These are phyloP conservation scores for Cytospora chrysosperma DNA, from an alignment of 2,329 filamentous ascomycete genomes.

Conservation along the genomic window DNA sequence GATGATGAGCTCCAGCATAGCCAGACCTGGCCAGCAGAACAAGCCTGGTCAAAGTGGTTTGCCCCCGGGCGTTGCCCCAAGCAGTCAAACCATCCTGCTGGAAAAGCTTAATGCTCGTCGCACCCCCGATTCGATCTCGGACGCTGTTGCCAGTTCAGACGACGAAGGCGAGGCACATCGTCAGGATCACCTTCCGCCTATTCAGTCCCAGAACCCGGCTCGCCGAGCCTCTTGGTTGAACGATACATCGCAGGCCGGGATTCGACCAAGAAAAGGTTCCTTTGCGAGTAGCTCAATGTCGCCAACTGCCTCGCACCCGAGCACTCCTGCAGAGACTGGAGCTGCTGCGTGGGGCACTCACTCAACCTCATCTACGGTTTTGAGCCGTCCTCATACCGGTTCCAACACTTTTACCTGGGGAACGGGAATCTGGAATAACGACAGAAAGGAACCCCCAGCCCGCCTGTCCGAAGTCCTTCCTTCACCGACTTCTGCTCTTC, in stretches of 20 bases:
- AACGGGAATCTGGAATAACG: slow-evolving; percentile 79
- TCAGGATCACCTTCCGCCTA: slow-evolving; percentile 49
- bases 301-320: slow-evolving; percentile 76
- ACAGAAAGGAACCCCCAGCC: slow-evolving; percentile 75
- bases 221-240: slow-evolving; percentile 84
- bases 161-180: slow-evolving; percentile 76
- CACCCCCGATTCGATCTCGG: slow-evolving; percentile 76
- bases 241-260: slow-evolving; percentile 66
- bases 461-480: slow-evolving; percentile 72
- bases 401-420: slow-evolving; percentile 65
- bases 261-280: slow-evolving; percentile 71
- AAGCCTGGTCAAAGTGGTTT: slow-evolving; percentile 52
- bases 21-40: slow-evolving; percentile 49
- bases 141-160: slow-evolving; percentile 90
- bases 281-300: slow-evolving; percentile 76
- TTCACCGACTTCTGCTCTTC: slow-evolving; percentile 66
- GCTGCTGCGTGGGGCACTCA: slow-evolving; percentile 56
- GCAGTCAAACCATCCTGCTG: slow-evolving; percentile 63
- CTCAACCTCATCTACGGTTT: slow-evolving; percentile 45
- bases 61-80: slow-evolving; percentile 46
- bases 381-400: slow-evolving; percentile 47
- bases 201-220: slow-evolving; percentile 59
- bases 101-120: slow-evolving; percentile 78
- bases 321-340: slow-evolving; percentile 67
- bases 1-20: slow-evolving; percentile 52